These are phyloP conservation scores for Seminavis robusta DNA, from an alignment of 108 stramenopile species.

Conservation along the genomic window DNA sequence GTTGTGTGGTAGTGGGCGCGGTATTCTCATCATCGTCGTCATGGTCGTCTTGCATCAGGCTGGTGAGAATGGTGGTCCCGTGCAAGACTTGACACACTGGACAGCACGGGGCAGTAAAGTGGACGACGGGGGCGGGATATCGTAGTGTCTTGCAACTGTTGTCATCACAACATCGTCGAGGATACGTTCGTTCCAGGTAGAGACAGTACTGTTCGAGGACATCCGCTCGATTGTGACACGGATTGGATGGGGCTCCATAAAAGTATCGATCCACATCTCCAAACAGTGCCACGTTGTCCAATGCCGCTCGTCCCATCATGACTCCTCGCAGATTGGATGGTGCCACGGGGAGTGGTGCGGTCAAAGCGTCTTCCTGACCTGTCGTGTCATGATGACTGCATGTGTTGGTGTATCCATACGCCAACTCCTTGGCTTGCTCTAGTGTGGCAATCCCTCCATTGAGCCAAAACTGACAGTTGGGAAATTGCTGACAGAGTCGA, in stretches of 20 bases:
- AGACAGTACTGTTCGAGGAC: constrained; percentile 51
- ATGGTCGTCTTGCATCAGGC: too few relatives aligned
- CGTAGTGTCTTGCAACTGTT: too few relatives aligned
- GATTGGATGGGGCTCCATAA: constrained; percentile 60
- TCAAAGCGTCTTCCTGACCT: constrained; percentile 72
- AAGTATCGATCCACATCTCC: constrained; percentile 71
- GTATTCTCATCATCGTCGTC: too few relatives aligned
- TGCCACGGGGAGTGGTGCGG: constrained; percentile 35
- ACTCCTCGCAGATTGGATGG: constrained; percentile 61
- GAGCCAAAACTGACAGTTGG: constrained; percentile 64
- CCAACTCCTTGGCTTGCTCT: constrained; percentile 47
- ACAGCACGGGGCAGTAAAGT: too few relatives aligned
- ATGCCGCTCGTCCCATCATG: constrained; percentile 71
- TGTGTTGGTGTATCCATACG: constrained; percentile 23
- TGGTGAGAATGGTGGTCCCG: too few relatives aligned
- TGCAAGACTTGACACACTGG: too few relatives aligned
- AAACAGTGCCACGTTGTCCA: constrained; percentile 66
- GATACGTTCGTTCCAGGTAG: constrained; percentile 65
- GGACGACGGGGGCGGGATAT: too few relatives aligned
- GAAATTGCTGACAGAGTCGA: constrained; percentile 52
- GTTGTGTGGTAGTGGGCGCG: too few relatives aligned
- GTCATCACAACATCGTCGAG: constrained; percentile 75
- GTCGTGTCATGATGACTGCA: too few relatives aligned
- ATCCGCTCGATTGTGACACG: constrained; percentile 61
- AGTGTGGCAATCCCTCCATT: constrained; percentile 70